Base-by-base conservation (phyloP, 495 filamentous ascomycete species). In the Tuber aestivum region DNA sequence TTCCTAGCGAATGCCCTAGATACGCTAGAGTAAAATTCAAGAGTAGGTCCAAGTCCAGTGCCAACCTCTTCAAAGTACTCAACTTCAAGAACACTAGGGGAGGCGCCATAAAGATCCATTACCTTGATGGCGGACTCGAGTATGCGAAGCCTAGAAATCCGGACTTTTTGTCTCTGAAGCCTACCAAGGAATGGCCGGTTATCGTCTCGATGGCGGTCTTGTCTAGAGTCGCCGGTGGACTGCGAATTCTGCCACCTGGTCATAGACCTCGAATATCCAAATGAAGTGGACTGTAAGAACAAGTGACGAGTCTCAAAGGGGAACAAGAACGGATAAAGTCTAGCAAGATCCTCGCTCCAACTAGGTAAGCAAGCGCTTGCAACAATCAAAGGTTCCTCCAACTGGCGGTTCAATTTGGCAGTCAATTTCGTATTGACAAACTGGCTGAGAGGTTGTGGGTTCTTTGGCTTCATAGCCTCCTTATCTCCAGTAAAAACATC, bases 41-140 rank as follows among this genome's bases (percentile, higher is more conserved):
- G 88, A 14, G 96, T 99, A 23, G 96, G 96, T 0, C 96, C 96
- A 68, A 99, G 87, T 56, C 96, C 96, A 65, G 96, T 98, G 70
- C 96, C 96, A 65, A 98, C 96, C 85, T 99, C 96, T 78, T 98
- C 95, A 80, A 98, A 99, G 81, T 99, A 99, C 82, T 99, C 96
- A 32, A 99, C 94, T 81, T 99, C 96, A 3, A 99, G 86, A 70
- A 97, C 91, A 83, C 96, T 98, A 48, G 95, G 92, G 7, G 94
- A 97, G 4, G 93, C 92, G 2, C 96, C 96, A 83, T 99, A 99
- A 9, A 98, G 90, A 78, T 99, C 95, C 96, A 99, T 97, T n/a
- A 99, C 96, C 83, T 98, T 99, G 81, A 97, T 87, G 0, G 96
- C 96, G 38, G 96, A 97, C 81, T 99, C 96, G 4, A 99, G 87